phyloP scores from a whole-genome alignment of 164 flowering plant species.

The Euptelea pleiosperma region DNA sequence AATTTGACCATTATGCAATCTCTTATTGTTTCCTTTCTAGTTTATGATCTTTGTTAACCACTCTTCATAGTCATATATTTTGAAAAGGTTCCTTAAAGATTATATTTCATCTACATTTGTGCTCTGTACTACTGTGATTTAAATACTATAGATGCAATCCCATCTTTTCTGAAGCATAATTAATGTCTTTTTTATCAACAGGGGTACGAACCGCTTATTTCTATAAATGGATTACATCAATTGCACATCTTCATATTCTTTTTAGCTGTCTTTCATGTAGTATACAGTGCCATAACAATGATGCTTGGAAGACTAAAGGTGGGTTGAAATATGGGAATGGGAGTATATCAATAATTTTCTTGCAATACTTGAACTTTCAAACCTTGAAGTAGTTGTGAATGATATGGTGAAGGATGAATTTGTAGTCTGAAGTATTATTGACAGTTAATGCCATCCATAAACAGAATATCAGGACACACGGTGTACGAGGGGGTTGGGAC shows the following conservation, averaged over 20 bases:
- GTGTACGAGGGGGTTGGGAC: no score
- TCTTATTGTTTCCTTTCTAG: no score
- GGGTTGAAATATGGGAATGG: background rate
- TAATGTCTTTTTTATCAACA: slow-evolving; percentile 14
- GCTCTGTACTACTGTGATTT: background rate
- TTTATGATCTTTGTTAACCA: no score
- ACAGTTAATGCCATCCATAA: background rate
- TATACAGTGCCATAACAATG: slow-evolving; percentile 71
- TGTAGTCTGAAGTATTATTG: no score
- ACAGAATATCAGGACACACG: background rate
- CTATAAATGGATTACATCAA: slow-evolving; percentile 68
- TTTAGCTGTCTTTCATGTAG: slow-evolving; percentile 73
- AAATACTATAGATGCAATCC: background rate
- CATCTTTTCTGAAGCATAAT: background rate
- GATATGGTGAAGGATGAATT: no score
- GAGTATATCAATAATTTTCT: background rate
- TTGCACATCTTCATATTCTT: slow-evolving; percentile 91
- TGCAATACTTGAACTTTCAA: background rate
- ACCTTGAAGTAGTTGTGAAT: background rate
- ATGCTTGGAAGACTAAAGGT: slow-evolving; percentile 88
- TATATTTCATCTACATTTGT: no score
- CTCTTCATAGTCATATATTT: no score
- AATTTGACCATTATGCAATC: no score
- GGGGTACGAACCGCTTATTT: slow-evolving; percentile 64
- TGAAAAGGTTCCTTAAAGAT: no score